A percentile compares a stretch with the other conserved stretches of the same genome.
These are phyloP conservation scores for Podila epigama DNA, from an alignment of 192 early-diverging fungal species.

Conservation along the genomic window DNA sequence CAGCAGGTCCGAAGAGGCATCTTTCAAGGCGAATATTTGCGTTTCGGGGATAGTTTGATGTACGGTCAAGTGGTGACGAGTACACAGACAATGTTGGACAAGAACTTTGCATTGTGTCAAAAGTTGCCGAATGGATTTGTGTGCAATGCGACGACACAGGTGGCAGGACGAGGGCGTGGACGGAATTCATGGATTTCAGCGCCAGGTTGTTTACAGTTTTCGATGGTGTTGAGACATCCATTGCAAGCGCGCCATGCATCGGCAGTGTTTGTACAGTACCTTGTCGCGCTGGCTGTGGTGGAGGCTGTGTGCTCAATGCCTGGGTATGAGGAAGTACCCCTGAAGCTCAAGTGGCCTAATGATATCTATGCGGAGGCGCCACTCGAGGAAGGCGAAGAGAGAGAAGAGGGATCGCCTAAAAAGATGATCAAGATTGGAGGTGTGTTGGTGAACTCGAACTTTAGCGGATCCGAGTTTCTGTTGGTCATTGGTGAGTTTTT, in stretches of 20 bases:
- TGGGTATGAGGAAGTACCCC: constrained; percentile 81
- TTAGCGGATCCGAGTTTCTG: constrained; percentile 71
- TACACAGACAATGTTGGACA: constrained; percentile 95
- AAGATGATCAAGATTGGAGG: constrained; percentile 85
- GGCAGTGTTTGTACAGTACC: constrained; percentile 93
- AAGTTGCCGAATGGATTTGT: constrained; percentile 81
- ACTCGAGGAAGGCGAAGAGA: constrained; percentile 21
- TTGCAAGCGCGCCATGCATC: constrained; percentile 58
- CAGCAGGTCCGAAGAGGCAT: constrained; percentile 42
- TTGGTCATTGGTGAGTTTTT: constrained; percentile 77
- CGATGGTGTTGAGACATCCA: constrained; percentile 79
- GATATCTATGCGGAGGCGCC: constrained; percentile 84
- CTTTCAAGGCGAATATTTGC: constrained; percentile 43
- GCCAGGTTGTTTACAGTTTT: constrained; percentile 88
- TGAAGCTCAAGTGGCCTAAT: constrained; percentile 98
- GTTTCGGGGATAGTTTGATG: constrained; percentile 77
- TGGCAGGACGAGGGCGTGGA: constrained; percentile 90
- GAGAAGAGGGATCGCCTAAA: not conserved
- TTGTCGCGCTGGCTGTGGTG: constrained; percentile 86
- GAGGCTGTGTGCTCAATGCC: constrained; percentile 71
- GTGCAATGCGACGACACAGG: constrained; percentile 81
- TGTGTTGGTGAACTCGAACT: constrained; percentile 86
- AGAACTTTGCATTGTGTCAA: constrained; percentile 75
- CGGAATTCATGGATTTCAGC: constrained; percentile 96
- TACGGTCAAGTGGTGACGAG: constrained; percentile 82